phyloP scores from a whole-genome alignment of 2,329 filamentous ascomycete genomes.

The Lizonia empirigonia region DNA sequence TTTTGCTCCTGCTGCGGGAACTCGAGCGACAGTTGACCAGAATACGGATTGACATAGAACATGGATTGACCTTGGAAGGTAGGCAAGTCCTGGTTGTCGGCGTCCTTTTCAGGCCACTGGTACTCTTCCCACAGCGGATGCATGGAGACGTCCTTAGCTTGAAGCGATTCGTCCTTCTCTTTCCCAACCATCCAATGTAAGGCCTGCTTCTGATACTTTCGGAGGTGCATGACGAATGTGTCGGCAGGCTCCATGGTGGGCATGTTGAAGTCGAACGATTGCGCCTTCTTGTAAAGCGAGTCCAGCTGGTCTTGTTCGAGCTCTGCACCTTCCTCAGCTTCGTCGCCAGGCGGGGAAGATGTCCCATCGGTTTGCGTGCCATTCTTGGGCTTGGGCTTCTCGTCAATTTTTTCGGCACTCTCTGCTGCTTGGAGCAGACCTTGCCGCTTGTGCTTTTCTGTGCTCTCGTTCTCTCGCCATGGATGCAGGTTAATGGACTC shows the following conservation, averaged over 20 bases:
- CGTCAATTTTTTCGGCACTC: slow-evolving; percentile 73
- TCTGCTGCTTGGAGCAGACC: slow-evolving; percentile 87
- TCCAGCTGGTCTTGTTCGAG: slow-evolving; percentile 96
- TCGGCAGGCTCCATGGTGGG: slow-evolving; percentile 82
- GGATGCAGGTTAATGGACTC: slow-evolving; percentile 86
- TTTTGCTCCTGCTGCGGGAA: slow-evolving; percentile 95
- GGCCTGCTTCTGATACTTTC: slow-evolving; percentile 94
- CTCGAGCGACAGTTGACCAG: slow-evolving; percentile 86
- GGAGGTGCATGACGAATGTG: slow-evolving; percentile 80
- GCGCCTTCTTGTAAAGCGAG: slow-evolving; percentile 90
- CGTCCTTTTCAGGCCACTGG: slow-evolving; percentile 83
- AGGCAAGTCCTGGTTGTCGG: slow-evolving; percentile 78
- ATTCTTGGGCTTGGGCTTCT: slow-evolving; percentile 55
- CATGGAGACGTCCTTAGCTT: slow-evolving; percentile 77
- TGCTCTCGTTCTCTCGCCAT: slow-evolving; percentile 72
- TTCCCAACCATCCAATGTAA: slow-evolving; percentile 96
- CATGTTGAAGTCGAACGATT: slow-evolving; percentile 94
- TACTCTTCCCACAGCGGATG: slow-evolving; percentile 99
- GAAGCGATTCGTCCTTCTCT: slow-evolving; percentile 77
- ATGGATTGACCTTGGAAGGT: slow-evolving; percentile 67
- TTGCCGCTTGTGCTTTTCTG: slow-evolving; percentile 79
- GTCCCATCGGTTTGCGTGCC: slow-evolving; percentile 51
- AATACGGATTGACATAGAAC: slow-evolving; percentile 98
- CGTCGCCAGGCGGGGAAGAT: slow-evolving; percentile 65
- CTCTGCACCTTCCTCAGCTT: slow-evolving; percentile 82